phyloP scores from a whole-genome alignment of 495 filamentous ascomycete genomes.

The Pyronema omphalodes region DNA sequence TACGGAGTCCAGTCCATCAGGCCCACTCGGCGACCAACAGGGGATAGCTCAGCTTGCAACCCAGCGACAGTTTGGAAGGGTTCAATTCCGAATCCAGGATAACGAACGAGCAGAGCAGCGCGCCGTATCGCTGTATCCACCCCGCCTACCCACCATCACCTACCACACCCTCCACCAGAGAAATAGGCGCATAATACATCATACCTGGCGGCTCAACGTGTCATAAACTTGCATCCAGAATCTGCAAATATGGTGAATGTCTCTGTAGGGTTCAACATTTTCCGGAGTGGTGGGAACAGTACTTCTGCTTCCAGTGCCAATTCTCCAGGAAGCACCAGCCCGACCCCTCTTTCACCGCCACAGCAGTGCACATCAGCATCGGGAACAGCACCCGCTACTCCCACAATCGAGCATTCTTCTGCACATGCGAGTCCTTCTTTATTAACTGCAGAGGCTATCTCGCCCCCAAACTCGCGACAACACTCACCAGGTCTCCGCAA shows the following conservation, averaged over 20 bases:
- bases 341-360: constrained; percentile 3
- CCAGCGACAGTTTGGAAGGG: neutral
- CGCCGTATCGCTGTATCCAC: neutral
- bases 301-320: neutral
- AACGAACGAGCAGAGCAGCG: neutral
- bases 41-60: neutral
- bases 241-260: neutral
- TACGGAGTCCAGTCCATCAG: neutral
- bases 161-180: neutral
- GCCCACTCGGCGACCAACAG: neutral
- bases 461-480: constrained; percentile 2
- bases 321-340: neutral
- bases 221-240: neutral
- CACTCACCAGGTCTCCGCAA: constrained; percentile 1
- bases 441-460: neutral
- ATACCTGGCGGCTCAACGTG: neutral
- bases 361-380: neutral
- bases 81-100: neutral
- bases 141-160: neutral
- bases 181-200: neutral
- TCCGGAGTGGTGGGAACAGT: constrained; percentile 1
- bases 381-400: neutral
- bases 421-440: neutral
- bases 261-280: constrained; percentile 1
- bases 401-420: neutral